Percentiles rank a stretch among this genome's conserved stretches.
Conservation (phyloP, 1,284 basidiomycete genomes). For the Crucibulum parvulum region DNA sequence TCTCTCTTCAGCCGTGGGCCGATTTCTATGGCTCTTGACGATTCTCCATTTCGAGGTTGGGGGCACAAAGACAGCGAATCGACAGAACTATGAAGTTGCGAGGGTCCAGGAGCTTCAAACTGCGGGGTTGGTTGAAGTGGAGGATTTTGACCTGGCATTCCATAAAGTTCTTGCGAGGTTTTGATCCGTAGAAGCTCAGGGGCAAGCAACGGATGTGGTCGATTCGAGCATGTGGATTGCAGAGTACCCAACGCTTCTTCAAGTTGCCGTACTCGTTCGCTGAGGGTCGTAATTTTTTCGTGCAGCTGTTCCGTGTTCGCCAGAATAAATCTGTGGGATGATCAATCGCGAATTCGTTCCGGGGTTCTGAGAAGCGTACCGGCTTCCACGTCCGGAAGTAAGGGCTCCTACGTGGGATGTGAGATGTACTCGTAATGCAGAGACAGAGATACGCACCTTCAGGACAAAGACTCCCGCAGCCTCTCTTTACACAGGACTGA, state of each 20-base stretch:
- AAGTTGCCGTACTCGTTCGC: constrained; percentile 63
- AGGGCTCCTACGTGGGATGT: constrained; percentile 43
- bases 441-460: constrained; percentile 45
- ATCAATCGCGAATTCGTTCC: neutral
- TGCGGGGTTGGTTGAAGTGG: constrained; percentile 14
- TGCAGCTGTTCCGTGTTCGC: constrained; percentile 71
- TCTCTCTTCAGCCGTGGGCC: constrained; percentile 15
- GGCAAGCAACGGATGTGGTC: constrained; percentile 58
- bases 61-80: constrained; percentile 11
- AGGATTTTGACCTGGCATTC: constrained; percentile 24
- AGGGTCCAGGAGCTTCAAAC: constrained; percentile 5
- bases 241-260: constrained; percentile 60
- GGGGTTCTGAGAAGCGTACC: constrained; percentile 35
- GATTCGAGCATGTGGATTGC: constrained; percentile 44
- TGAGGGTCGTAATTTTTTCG: constrained; percentile 62
- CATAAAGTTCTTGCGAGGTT: constrained; percentile 57
- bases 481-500: constrained; percentile 64
- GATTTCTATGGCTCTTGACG: constrained; percentile 1
- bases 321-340: constrained; percentile 56
- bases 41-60: constrained; percentile 7
- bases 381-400: constrained; percentile 56
- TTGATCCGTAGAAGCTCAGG: constrained; percentile 54
- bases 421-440: constrained; percentile 5
- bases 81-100: constrained; percentile 12
- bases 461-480: constrained; percentile 66